Evolutionary conservation across 352 stramenopile genomes (phyloP).

Genomic region (Phytopythium ostracodes): DNA sequence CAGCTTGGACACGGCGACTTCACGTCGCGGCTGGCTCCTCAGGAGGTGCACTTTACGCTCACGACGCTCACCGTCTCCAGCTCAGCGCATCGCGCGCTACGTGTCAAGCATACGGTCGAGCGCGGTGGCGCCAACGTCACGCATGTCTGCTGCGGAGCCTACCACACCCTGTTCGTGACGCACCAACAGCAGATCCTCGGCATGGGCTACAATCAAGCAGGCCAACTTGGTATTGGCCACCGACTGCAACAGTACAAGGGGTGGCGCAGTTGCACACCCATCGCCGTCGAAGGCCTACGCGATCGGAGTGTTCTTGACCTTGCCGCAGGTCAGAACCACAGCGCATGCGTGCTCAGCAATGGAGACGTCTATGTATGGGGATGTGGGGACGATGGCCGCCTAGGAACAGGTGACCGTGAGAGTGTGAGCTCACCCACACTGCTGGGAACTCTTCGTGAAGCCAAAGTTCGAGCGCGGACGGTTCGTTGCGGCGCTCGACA

Average conservation of each 20-base stretch:
- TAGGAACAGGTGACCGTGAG: conserved; percentile 42
- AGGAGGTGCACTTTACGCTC: conserved; percentile 51
- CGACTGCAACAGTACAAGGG: conserved; percentile 51
- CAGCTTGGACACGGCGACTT: conserved; percentile 66
- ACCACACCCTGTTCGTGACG: conserved; percentile 73
- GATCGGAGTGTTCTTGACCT: conserved; percentile 68
- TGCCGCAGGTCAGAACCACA: conserved; percentile 70
- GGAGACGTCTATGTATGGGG: conserved; percentile 76
- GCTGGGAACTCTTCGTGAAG: conserved; percentile 33
- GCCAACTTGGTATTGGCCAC: conserved; percentile 65
- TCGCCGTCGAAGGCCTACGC: conserved; percentile 37
- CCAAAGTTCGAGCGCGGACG: conserved; percentile 31
- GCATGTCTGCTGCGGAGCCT: conserved; percentile 57
- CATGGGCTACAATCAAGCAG: conserved; percentile 80
- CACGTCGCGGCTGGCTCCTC: conserved; percentile 28
- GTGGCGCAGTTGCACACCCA: conserved; percentile 67
- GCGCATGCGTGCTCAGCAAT: conserved; percentile 65
- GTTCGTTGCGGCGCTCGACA: conserved; percentile 67
- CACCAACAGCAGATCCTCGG: conserved; percentile 69
- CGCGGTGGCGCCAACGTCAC: conserved; percentile 53
- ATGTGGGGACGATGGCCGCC: conserved; percentile 58
- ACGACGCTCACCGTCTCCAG: conserved; percentile 19
- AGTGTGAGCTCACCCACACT: conserved; percentile 31
- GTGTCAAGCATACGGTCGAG: conserved; percentile 58
- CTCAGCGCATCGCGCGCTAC: conserved; percentile 44